Evolutionary conservation across 2,329 filamentous ascomycete species (phyloP).

Genomic region (Microcyclospora tardicrescens): DNA sequence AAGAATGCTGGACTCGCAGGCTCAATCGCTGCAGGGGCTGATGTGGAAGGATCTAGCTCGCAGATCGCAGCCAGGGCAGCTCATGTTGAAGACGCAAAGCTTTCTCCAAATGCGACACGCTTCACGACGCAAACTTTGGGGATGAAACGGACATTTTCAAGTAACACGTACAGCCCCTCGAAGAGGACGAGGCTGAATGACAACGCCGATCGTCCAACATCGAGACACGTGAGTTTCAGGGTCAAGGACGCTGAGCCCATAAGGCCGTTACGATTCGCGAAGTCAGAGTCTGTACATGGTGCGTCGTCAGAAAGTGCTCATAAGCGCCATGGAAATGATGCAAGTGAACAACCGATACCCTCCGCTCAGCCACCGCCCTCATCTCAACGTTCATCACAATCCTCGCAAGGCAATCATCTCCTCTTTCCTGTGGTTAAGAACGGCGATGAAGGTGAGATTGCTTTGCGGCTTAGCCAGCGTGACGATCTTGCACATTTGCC

Average conservation of each 20-base stretch:
- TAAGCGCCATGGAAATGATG: too few species aligned
- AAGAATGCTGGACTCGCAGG: constrained; percentile 9
- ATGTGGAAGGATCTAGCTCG: not conserved
- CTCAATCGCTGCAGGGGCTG: constrained; percentile 10
- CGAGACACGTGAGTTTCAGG: constrained; percentile 13
- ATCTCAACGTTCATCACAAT: constrained; percentile 17
- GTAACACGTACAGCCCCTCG: constrained; percentile 9
- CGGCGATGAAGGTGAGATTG: too few species aligned
- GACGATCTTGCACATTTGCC: constrained; percentile 18
- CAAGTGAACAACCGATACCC: constrained; percentile 3
- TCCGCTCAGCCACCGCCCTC: constrained; percentile 14
- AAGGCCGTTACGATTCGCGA: not conserved
- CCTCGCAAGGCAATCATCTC: constrained; percentile 37
- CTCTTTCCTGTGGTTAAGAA: constrained; percentile 64
- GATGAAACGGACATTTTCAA: constrained; percentile 12
- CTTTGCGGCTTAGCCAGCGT: constrained; percentile 52
- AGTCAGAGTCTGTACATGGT: too few species aligned
- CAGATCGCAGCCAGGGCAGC: not conserved
- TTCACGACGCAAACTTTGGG: constrained; percentile 7
- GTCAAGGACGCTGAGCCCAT: constrained; percentile 12
- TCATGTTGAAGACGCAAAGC: constrained; percentile 4
- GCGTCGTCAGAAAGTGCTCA: too few species aligned
- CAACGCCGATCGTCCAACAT: constrained; percentile 1
- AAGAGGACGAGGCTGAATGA: constrained; percentile 11
- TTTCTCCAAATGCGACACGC: constrained; percentile 5